Evolutionary conservation across 2,329 filamentous ascomycete species (phyloP).

Genomic region (Coniochaeta sp.): DNA sequence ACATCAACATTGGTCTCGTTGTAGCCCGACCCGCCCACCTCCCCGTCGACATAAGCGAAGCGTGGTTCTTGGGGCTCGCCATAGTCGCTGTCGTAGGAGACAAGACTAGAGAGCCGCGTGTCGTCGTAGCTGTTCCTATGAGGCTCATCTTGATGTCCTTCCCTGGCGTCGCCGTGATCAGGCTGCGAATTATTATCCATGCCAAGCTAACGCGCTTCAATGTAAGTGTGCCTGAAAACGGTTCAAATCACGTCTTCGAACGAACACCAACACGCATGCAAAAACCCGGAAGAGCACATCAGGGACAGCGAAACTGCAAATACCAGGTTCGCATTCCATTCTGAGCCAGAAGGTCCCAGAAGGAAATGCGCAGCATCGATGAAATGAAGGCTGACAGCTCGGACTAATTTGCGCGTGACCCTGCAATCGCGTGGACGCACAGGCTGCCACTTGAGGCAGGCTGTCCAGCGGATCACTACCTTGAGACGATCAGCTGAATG

Average conservation of each 20-base stretch:
- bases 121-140: background rate
- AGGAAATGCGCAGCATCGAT: background rate
- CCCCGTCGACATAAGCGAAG: conserved; percentile 33
- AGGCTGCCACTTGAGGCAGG: background rate
- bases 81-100: background rate
- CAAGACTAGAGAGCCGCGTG: background rate
- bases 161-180: background rate
- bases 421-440: background rate
- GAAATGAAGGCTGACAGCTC: background rate
- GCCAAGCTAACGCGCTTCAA: background rate
- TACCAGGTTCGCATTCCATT: background rate
- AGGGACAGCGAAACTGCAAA: background rate
- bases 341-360: background rate
- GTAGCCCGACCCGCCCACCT: conserved; percentile 32
- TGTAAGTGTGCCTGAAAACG: background rate
- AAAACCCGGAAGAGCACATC: background rate
- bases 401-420: background rate
- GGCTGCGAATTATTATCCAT: background rate
- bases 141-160: background rate
- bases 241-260: background rate
- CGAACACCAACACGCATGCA: background rate
- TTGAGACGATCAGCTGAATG: background rate
- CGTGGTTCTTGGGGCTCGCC: conserved; percentile 19
- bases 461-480: background rate
- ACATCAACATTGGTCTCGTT: conserved; percentile 48